A percentile compares a stretch with the other conserved stretches of the same genome.
Evolutionary conservation across 2,329 filamentous ascomycete species (phyloP).

Genomic region (Elsinoe fawcettii): DNA sequence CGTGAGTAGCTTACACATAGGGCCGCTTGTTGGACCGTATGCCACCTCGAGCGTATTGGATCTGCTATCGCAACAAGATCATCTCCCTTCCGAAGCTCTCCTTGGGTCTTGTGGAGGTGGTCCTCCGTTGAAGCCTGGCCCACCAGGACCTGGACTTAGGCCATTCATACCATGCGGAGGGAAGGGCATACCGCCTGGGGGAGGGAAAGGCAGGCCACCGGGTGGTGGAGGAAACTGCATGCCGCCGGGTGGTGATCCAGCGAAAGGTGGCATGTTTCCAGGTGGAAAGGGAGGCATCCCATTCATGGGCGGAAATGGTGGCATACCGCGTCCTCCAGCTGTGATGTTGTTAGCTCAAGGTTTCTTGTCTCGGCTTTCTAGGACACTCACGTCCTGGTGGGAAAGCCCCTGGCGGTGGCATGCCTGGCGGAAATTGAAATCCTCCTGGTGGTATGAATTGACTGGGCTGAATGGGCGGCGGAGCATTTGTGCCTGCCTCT

Average conservation of each 20-base stretch:
- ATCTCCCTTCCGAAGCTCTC: slow-evolving; percentile 7
- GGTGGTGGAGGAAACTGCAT: slow-evolving; percentile 26
- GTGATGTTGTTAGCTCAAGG: neutral
- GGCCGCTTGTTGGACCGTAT: neutral
- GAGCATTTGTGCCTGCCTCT: slow-evolving; percentile 71
- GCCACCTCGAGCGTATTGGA: too few species aligned
- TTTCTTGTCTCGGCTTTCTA: neutral
- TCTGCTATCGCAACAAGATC: neutral
- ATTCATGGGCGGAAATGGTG: slow-evolving; percentile 24
- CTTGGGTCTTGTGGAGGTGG: slow-evolving; percentile 13
- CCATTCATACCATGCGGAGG: slow-evolving; percentile 30
- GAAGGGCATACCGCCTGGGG: slow-evolving; percentile 25
- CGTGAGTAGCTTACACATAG: neutral
- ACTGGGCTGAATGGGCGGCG: slow-evolving; percentile 22
- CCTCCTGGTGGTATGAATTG: slow-evolving; percentile 5
- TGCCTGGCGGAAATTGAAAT: slow-evolving; percentile 27
- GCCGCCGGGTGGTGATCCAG: slow-evolving; percentile 24
- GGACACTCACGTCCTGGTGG: slow-evolving; percentile 20
- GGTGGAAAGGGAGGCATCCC: slow-evolving; percentile 28
- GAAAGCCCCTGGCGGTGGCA: slow-evolving; percentile 32
- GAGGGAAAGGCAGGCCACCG: slow-evolving; percentile 21
- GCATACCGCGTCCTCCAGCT: slow-evolving; percentile 25
- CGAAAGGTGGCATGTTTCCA: slow-evolving; percentile 20
- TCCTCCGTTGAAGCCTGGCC: slow-evolving; percentile 17
- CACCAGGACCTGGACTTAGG: slow-evolving; percentile 20